A percentile compares a stretch with the other conserved stretches of the same genome.
phyloP scores from a whole-genome alignment of 345 rosid genomes.

The Melaleuca alternifolia region DNA sequence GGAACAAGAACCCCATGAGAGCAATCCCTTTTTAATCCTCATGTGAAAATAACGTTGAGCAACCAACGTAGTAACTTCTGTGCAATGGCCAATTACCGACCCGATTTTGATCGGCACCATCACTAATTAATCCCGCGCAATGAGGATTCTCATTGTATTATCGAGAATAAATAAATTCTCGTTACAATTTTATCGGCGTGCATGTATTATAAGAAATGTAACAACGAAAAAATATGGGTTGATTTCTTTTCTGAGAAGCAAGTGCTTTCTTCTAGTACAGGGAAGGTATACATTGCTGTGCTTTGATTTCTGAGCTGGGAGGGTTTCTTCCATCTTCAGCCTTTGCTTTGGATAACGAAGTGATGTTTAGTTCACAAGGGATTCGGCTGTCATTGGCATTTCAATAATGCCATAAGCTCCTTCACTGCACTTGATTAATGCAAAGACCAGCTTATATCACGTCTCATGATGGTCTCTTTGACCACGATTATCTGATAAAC shows the following conservation, averaged over 20 bases:
- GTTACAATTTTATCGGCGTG: neutral
- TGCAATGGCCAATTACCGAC: neutral
- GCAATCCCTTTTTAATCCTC: neutral
- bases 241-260: neutral
- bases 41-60: neutral
- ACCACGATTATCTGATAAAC: neutral
- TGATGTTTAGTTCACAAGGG: neutral
- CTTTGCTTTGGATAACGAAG: neutral
- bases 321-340: neutral
- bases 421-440: neutral
- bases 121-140: neutral
- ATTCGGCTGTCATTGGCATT: neutral
- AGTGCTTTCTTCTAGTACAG: neutral
- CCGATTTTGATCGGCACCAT: neutral
- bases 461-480: neutral
- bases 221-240: neutral
- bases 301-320: neutral
- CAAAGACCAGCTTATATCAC: neutral
- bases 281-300: neutral
- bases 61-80: neutral
- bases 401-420: neutral
- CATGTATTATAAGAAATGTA: neutral
- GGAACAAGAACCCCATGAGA: neutral
- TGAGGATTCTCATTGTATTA: neutral
- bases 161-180: neutral